These are phyloP conservation scores for Argentina anserina DNA, from an alignment of 306 rosid genomes.

Conservation along the genomic window DNA sequence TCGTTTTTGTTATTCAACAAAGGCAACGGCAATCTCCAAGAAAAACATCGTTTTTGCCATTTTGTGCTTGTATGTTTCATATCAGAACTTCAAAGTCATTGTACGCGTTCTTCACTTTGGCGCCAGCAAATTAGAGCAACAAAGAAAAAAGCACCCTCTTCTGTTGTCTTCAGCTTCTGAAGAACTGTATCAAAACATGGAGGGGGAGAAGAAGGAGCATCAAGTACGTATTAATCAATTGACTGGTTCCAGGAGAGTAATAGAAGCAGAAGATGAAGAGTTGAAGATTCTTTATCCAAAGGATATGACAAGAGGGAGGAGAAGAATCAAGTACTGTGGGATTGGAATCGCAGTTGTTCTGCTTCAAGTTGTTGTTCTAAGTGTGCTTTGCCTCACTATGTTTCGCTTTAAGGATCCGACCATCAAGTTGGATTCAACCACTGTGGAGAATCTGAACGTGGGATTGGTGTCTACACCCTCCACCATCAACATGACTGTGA, in stretches of 20 bases:
- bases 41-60: too few species aligned
- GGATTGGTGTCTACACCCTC: neutral
- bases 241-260: slow-evolving; percentile 1
- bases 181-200: slow-evolving; percentile 17
- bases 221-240: neutral
- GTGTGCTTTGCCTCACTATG: slow-evolving; percentile 15
- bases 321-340: slow-evolving; percentile 21
- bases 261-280: neutral
- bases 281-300: neutral
- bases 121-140: neutral
- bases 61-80: neutral
- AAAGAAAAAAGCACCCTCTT: neutral
- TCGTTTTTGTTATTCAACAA: neutral
- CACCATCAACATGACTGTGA: slow-evolving; percentile 12
- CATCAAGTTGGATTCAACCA: neutral
- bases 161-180: neutral
- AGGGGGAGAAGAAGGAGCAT: neutral
- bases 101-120: neutral
- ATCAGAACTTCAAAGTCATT: slow-evolving; percentile 3
- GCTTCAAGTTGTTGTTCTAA: slow-evolving; percentile 10
- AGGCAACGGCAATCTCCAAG: neutral
- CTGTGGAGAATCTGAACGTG: neutral
- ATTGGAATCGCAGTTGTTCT: neutral
- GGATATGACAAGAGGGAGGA: neutral
- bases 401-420: slow-evolving; percentile 13